Evolutionary conservation across 129 eudicot species (phyloP).

Genomic region (Pittosporum tobira): DNA sequence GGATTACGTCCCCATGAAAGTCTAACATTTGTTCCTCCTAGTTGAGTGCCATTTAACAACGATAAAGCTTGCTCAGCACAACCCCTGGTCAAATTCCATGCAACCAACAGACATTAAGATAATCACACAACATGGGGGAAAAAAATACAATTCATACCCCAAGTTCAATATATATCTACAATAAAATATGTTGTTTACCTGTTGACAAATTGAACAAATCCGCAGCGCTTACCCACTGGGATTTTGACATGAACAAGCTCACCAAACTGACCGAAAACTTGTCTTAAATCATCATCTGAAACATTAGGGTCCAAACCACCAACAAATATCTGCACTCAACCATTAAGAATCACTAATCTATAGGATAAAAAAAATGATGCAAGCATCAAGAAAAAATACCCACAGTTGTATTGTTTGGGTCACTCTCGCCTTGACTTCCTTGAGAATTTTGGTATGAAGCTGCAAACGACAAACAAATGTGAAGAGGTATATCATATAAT

Average conservation of each 20-base stretch:
- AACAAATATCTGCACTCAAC: conserved; percentile 69
- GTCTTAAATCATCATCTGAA: conserved; percentile 69
- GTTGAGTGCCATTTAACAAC: conserved; percentile 53
- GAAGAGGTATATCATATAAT: conserved; percentile 7
- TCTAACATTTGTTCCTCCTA: conserved; percentile 73
- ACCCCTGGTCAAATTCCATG: conserved; percentile 23
- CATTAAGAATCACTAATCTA: conserved; percentile 5
- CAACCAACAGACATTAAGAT: neutral
- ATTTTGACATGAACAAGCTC: conserved; percentile 89
- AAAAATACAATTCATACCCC: too few relatives aligned
- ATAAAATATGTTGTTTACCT: conserved; percentile 30
- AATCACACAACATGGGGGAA: neutral
- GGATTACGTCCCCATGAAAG: conserved; percentile 98
- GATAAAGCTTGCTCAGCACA: conserved; percentile 84
- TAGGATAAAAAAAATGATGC: neutral
- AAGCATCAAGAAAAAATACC: conserved; percentile 31
- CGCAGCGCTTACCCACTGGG: conserved; percentile 90
- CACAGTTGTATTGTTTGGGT: conserved; percentile 95
- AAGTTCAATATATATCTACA: neutral
- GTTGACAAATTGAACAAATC: conserved; percentile 84
- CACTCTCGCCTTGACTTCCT: conserved; percentile 92
- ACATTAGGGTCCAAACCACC: conserved; percentile 93
- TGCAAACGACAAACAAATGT: conserved; percentile 38
- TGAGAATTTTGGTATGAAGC: conserved; percentile 74
- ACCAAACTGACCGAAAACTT: conserved; percentile 78